These are phyloP conservation scores for Kokia cookei DNA, from an alignment of 441 rosid species.

Conservation along the genomic window DNA sequence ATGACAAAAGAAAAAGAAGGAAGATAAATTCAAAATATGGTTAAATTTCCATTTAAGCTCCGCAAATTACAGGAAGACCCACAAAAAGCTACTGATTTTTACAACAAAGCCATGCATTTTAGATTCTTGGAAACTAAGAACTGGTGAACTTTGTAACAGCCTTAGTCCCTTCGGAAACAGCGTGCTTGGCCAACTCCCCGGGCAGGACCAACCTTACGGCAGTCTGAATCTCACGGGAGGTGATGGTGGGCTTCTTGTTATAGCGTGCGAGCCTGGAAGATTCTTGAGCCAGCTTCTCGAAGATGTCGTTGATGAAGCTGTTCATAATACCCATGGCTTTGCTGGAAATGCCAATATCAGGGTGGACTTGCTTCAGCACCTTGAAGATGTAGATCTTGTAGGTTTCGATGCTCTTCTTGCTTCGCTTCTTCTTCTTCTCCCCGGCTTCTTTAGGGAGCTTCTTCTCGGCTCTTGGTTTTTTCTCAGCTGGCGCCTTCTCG, in stretches of 20 bases:
- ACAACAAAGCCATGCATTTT: neutral
- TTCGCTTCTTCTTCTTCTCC: conserved; percentile 9
- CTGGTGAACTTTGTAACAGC: neutral
- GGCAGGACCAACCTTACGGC: conserved; percentile 8
- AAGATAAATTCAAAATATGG: too few relatives aligned
- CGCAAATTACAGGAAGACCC: neutral
- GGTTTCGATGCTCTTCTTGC: conserved; percentile 11
- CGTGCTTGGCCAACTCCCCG: neutral
- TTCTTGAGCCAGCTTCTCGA: conserved; percentile 15
- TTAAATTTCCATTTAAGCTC: too few relatives aligned
- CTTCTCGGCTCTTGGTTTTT: conserved; percentile 12
- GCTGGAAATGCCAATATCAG: conserved; percentile 11
- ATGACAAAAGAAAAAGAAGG: too few relatives aligned
- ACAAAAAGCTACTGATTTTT: neutral
- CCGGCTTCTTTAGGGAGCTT: conserved; percentile 2
- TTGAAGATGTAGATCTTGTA: conserved; percentile 19
- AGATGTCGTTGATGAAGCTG: conserved; percentile 14
- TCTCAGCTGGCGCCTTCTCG: conserved; percentile 14
- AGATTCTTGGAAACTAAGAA: neutral
- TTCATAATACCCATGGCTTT: conserved; percentile 14
- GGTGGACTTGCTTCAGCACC: conserved; percentile 12
- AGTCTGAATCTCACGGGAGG: conserved; percentile 15
- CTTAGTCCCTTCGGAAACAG: neutral
- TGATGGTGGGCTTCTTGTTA: conserved; percentile 13
- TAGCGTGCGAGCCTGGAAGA: conserved; percentile 2